Conservation (phyloP, 2,329 filamentous ascomycete species). For the Didymella pinodella region DNA sequence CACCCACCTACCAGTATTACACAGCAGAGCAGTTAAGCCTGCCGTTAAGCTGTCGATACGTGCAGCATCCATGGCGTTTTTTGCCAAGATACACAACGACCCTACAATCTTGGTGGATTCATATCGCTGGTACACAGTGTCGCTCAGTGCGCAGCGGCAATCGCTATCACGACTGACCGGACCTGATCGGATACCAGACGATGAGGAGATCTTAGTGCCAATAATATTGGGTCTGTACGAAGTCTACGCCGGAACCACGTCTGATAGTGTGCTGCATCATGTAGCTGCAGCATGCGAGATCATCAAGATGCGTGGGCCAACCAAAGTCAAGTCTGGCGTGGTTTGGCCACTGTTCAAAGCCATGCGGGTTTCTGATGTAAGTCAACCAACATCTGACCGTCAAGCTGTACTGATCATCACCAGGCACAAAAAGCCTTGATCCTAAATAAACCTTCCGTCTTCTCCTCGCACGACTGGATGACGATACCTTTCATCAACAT, state of each 20-base stretch:
- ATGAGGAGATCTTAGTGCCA: slow-evolving; percentile 42
- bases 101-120: slow-evolving; percentile 42
- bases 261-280: slow-evolving; percentile 42
- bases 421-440: slow-evolving; percentile 40
- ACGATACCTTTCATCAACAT: slow-evolving; percentile 37
- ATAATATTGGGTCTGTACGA: slow-evolving; percentile 44
- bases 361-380: slow-evolving; percentile 42
- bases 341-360: slow-evolving; percentile 41
- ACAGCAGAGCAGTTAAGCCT: slow-evolving; percentile 31
- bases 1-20: slow-evolving; percentile 32
- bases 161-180: slow-evolving; percentile 29
- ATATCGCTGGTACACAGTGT: slow-evolving; percentile 44
- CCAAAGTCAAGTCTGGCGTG: slow-evolving; percentile 35
- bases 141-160: slow-evolving; percentile 37
- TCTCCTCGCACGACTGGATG: slow-evolving; percentile 41
- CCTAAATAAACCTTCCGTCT: slow-evolving; percentile 39
- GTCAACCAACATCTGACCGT: neutral
- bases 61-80: slow-evolving; percentile 46
- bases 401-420: slow-evolving; percentile 16
- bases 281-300: slow-evolving; percentile 39
- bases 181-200: slow-evolving; percentile 32
- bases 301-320: slow-evolving; percentile 43
- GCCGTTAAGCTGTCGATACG: slow-evolving; percentile 42
- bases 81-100: slow-evolving; percentile 41
- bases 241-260: slow-evolving; percentile 40